A percentile compares a stretch with the other conserved stretches of the same genome.
phyloP scores from a whole-genome alignment of 331 rosid species.

The Quercus lobata region DNA sequence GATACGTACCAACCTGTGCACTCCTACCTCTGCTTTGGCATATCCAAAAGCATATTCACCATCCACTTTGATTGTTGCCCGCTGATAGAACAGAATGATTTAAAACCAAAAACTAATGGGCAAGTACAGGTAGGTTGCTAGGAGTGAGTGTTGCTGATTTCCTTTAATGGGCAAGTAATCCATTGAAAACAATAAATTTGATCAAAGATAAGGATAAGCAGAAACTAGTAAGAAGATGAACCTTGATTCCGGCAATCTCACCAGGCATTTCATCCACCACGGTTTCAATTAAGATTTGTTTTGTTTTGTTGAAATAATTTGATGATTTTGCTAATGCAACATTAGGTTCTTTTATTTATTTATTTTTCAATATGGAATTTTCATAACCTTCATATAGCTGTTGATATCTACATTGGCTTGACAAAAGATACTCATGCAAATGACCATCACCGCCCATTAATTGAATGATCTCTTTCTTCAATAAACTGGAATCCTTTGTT shows the following conservation, averaged over 20 bases:
- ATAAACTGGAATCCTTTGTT: no score
- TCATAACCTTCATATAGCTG: no score
- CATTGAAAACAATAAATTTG: neutral
- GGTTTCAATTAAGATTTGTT: neutral
- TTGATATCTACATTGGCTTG: no score
- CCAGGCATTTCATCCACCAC: slow-evolving; percentile 92
- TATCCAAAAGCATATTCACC: slow-evolving; percentile 95
- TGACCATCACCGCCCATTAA: no score
- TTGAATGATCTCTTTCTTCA: no score
- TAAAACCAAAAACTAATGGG: slow-evolving; percentile 18
- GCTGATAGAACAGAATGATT: slow-evolving; percentile 44
- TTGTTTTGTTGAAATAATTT: no score
- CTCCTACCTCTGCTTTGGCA: slow-evolving; percentile 98
- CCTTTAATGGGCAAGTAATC: neutral
- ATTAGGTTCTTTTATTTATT: no score
- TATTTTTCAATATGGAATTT: no score
- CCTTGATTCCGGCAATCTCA: slow-evolving; percentile 99
- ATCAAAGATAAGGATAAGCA: neutral
- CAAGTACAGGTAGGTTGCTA: neutral
- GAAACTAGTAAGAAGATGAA: slow-evolving; percentile 48
- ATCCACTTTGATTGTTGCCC: slow-evolving; percentile 91
- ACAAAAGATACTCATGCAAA: no score
- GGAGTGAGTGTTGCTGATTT: neutral
- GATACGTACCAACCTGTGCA: slow-evolving; percentile 89
- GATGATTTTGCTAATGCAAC: no score